These are phyloP conservation scores for Solanum medicagineum DNA, from an alignment of 257 asterid genomes.

Conservation along the genomic window DNA sequence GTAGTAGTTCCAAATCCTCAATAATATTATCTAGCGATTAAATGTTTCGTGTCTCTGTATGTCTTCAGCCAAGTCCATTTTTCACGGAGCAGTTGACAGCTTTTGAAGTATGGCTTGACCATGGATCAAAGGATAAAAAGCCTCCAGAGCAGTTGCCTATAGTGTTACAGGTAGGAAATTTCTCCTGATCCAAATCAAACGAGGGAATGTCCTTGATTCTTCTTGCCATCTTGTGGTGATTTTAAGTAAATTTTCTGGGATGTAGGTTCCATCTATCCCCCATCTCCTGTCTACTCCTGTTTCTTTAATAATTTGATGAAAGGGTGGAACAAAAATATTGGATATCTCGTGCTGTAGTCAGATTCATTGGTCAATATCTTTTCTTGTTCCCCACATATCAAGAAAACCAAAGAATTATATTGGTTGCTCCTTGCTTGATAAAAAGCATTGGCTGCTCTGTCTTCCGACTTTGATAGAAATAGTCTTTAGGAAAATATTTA, in stretches of 20 bases:
- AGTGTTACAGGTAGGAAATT: slow-evolving; percentile 79
- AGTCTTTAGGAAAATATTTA: neutral
- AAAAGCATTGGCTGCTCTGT: neutral
- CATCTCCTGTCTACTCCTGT: neutral
- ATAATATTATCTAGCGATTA: neutral
- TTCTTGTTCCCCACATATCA: neutral
- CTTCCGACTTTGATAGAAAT: neutral
- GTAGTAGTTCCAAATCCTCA: neutral
- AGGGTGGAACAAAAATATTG: neutral
- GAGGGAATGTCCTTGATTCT: neutral
- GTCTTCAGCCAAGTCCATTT: slow-evolving; percentile 86
- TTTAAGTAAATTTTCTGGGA: neutral
- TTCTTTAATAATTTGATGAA: neutral
- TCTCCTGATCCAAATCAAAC: neutral
- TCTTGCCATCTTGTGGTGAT: neutral
- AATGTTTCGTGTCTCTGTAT: neutral
- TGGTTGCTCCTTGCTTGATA: neutral
- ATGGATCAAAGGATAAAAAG: slow-evolving; percentile 91
- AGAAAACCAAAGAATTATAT: neutral
- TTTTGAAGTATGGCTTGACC: slow-evolving; percentile 99
- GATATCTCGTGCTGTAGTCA: neutral
- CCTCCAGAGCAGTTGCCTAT: slow-evolving; percentile 98
- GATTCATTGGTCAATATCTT: neutral
- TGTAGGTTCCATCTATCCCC: neutral
- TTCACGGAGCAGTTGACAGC: slow-evolving; percentile 78